These are phyloP conservation scores for Meyerozyma athensensis DNA, from an alignment of 1,139 yeast genomes.

Conservation along the genomic window DNA sequence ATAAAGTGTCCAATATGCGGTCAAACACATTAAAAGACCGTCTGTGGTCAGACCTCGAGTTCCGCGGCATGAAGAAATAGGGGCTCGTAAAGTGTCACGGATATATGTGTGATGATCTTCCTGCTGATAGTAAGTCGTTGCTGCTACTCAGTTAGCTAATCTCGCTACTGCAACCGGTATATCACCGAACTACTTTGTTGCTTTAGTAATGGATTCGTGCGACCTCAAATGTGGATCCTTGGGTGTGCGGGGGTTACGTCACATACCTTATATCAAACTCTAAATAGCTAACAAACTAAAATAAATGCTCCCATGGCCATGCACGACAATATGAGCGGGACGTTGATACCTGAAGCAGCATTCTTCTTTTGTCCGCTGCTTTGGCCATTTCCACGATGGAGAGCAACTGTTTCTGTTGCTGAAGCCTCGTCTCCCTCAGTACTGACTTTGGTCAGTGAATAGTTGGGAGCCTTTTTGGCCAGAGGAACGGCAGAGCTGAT, in stretches of 20 bases:
- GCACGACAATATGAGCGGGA: not conserved
- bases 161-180: too few relatives aligned
- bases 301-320: not conserved
- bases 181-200: too few relatives aligned
- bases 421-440: not conserved
- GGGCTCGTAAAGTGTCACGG: too few relatives aligned
- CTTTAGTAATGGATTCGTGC: not conserved
- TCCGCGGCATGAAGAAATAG: not conserved
- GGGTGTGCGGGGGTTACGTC: not conserved
- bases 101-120: too few relatives aligned
- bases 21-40: slow-evolving; percentile 2
- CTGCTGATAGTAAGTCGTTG: too few relatives aligned
- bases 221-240: not conserved
- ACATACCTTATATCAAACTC: too few relatives aligned
- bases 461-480: slow-evolving; percentile 36
- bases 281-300: not conserved
- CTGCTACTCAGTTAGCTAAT: too few relatives aligned
- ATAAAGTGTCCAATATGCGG: slow-evolving; percentile 2
- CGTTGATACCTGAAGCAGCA: not conserved
- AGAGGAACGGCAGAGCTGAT: slow-evolving; percentile 41
- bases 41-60: not conserved
- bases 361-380: not conserved
- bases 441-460: slow-evolving; percentile 21
- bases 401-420: too few relatives aligned
- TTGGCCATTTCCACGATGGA: too few relatives aligned